phyloP scores from a whole-genome alignment of 306 rosid genomes.

The Macrotyloma uniflorum region DNA sequence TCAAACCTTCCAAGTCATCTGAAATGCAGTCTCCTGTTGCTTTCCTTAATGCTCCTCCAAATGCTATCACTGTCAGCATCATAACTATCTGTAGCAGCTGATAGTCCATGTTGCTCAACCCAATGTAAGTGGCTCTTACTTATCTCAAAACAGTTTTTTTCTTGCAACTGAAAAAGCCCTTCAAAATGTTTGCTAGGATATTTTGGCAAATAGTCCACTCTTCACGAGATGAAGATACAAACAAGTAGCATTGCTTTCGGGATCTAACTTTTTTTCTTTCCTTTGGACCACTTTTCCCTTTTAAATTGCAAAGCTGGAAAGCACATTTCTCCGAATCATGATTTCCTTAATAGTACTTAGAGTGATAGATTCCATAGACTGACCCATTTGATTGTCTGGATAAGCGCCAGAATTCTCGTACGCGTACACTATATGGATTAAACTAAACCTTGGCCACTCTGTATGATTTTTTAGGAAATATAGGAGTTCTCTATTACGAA shows the following conservation, averaged over 20 bases:
- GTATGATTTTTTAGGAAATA: not conserved
- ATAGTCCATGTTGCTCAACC: constrained; percentile 37
- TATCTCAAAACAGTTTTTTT: not conserved
- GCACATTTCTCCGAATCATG: constrained; percentile 47
- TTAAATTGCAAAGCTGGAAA: constrained; percentile 48
- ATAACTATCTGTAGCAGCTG: constrained; percentile 36
- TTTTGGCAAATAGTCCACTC: constrained; percentile 27
- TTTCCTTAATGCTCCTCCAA: constrained; percentile 34
- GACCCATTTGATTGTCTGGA: constrained; percentile 27
- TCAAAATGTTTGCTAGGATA: constrained; percentile 26
- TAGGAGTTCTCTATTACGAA: not conserved
- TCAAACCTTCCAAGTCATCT: constrained; percentile 60
- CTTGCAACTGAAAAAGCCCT: constrained; percentile 30
- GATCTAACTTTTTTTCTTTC: constrained; percentile 32
- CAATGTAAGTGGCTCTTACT: constrained; percentile 1
- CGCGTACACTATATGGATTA: constrained; percentile 13
- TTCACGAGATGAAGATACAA: constrained; percentile 32
- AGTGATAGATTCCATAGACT: constrained; percentile 26
- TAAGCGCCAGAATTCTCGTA: constrained; percentile 30
- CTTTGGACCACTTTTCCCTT: constrained; percentile 36
- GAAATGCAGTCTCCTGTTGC: constrained; percentile 47
- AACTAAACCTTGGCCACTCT: not conserved
- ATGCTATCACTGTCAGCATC: constrained; percentile 36
- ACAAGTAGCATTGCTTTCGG: constrained; percentile 23
- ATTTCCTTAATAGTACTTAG: constrained; percentile 41